A percentile compares a stretch with the other conserved stretches of the same genome.
These are phyloP conservation scores for Coelastrella sp. DNA, from an alignment of 139 green algal genomes.

Conservation along the genomic window DNA sequence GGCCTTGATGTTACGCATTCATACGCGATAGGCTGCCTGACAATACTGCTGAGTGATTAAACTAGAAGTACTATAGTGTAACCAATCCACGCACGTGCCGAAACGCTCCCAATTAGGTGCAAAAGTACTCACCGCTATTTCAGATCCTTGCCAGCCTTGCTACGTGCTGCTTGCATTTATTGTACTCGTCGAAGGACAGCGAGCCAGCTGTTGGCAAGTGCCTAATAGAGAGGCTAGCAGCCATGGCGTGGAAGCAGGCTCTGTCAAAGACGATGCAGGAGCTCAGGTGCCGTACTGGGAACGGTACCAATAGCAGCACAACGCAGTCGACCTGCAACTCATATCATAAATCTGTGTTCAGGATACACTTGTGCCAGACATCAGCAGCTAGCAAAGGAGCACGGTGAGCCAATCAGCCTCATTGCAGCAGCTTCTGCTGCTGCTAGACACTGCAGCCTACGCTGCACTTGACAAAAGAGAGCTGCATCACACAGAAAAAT, in stretches of 20 bases:
- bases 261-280: constrained; percentile 84
- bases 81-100: neutral
- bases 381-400: constrained; percentile 76
- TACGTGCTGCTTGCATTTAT: neutral
- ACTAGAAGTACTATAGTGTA: neutral
- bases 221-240: neutral
- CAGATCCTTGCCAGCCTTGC: neutral
- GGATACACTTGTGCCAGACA: constrained; percentile 86
- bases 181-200: neutral
- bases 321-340: neutral
- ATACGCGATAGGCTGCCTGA: neutral
- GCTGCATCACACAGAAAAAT: neutral
- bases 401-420: constrained; percentile 59
- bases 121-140: neutral
- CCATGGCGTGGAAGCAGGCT: constrained; percentile 62
- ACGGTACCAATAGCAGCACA: neutral
- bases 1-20: neutral
- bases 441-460: neutral
- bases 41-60: neutral
- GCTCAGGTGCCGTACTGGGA: constrained; percentile 65
- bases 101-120: neutral
- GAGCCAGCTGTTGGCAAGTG: too few species aligned
- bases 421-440: neutral
- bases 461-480: neutral
- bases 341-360: constrained; percentile 37